Percentiles rank a stretch among this genome's conserved stretches.
Conservation (phyloP, 345 rosid genomes). For the Aegle marmelos region DNA sequence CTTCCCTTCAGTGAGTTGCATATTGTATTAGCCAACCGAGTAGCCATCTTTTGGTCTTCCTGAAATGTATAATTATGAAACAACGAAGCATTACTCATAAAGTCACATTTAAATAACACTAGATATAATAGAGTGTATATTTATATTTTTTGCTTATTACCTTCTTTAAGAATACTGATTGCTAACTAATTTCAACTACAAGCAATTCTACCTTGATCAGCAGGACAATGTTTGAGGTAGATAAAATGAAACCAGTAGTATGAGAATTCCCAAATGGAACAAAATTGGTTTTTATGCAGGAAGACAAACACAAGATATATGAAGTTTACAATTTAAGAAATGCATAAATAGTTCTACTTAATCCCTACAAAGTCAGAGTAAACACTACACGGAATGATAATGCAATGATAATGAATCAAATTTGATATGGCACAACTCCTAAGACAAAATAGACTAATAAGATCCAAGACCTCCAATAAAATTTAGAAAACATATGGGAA, state of each 20-base stretch:
- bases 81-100: conserved; percentile 7
- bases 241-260: not conserved
- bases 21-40: conserved; percentile 68
- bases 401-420: not conserved
- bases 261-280: not conserved
- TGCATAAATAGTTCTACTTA: not conserved
- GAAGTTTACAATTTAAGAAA: not conserved
- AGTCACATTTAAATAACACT: not conserved
- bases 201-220: not conserved
- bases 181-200: not conserved
- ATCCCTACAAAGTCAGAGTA: not conserved
- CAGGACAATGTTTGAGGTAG: not conserved
- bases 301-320: not conserved
- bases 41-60: conserved; percentile 88
- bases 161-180: not conserved
- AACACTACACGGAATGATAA: not conserved
- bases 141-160: not conserved
- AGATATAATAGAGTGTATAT: not conserved
- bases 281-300: not conserved
- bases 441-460: not conserved
- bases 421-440: not conserved
- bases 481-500: not conserved
- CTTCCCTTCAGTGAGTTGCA: conserved; percentile 86
- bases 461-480: not conserved
- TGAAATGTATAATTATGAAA: conserved; percentile 27